Evolutionary conservation across 2,329 filamentous ascomycete species (phyloP).

Genomic region (Aureobasidium lini): DNA sequence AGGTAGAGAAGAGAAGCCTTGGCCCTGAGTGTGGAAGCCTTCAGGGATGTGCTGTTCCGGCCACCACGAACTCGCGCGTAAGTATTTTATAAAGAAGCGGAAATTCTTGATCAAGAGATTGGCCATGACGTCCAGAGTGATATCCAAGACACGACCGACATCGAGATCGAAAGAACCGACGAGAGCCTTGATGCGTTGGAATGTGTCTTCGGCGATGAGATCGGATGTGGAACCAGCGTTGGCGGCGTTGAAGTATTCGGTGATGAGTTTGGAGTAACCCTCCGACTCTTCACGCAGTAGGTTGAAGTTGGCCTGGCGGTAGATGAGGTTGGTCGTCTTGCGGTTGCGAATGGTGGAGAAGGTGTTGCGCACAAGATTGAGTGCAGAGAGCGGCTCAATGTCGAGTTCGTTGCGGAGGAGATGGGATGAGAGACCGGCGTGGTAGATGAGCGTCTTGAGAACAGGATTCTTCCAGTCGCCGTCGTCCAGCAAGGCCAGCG

Average conservation of each 20-base stretch:
- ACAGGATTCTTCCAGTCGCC: conserved; percentile 51
- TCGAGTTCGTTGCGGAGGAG: conserved; percentile 81
- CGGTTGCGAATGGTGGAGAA: conserved; percentile 79
- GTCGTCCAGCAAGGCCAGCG: conserved; percentile 70
- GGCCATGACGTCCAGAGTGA: conserved; percentile 90
- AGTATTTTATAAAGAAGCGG: conserved; percentile 87
- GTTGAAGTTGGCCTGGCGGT: conserved; percentile 96
- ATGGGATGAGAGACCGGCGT: conserved; percentile 62
- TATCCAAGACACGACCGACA: conserved; percentile 87
- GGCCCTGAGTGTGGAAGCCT: conserved; percentile 39
- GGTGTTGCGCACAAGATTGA: conserved; percentile 76
- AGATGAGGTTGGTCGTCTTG: conserved; percentile 85
- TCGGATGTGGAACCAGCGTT: conserved; percentile 47
- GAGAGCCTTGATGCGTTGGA: conserved; percentile 85
- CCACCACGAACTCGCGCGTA: conserved; percentile 95
- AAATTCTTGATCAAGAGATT: conserved; percentile 88
- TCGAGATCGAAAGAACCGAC: conserved; percentile 97
- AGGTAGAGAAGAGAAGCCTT: conserved; percentile 62
- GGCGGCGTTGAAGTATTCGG: conserved; percentile 87
- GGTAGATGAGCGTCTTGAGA: conserved; percentile 61
- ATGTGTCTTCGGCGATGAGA: conserved; percentile 71
- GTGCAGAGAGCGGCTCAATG: conserved; percentile 60
- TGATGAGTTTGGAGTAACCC: conserved; percentile 92
- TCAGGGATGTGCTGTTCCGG: conserved; percentile 57
- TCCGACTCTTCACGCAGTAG: conserved; percentile 90